These are phyloP conservation scores for Polytrichum commune DNA, from an alignment of 225 moss, liverwort and hornwort genomes.

Conservation along the genomic window DNA sequence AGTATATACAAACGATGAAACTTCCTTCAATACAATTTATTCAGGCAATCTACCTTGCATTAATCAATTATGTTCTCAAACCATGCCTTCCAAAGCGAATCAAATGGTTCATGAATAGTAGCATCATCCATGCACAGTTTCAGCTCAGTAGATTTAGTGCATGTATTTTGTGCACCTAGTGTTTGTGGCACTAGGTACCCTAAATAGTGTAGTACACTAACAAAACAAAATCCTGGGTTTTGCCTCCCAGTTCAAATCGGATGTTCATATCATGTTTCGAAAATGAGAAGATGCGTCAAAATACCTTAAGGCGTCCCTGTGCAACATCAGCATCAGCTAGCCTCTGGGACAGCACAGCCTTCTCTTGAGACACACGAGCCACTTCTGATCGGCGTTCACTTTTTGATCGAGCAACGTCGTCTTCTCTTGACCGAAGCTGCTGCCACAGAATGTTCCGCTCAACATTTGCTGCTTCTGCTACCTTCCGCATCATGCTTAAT, in stretches of 20 bases:
- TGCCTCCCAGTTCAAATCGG: background rate
- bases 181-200: too few species aligned
- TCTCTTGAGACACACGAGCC: slow-evolving; percentile 79
- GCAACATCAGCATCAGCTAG: slow-evolving; percentile 86
- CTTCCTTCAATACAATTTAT: too few species aligned
- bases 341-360: slow-evolving; percentile 76
- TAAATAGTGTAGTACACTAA: background rate
- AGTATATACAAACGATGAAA: too few species aligned
- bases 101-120: too few species aligned
- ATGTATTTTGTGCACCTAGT: too few species aligned
- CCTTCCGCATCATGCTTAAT: slow-evolving; percentile 90
- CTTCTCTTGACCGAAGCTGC: slow-evolving; percentile 80
- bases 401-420: slow-evolving; percentile 71
- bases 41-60: too few species aligned
- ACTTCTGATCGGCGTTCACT: slow-evolving; percentile 86
- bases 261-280: too few species aligned
- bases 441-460: slow-evolving; percentile 96
- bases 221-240: background rate
- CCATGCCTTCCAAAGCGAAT: too few species aligned
- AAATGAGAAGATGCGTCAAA: background rate
- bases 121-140: too few species aligned
- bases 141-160: too few species aligned
- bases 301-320: slow-evolving; percentile 95
- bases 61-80: too few species aligned
- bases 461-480: slow-evolving; percentile 75